phyloP scores from a whole-genome alignment of 495 filamentous ascomycete genomes.

The Aspergillus bridgeri region DNA sequence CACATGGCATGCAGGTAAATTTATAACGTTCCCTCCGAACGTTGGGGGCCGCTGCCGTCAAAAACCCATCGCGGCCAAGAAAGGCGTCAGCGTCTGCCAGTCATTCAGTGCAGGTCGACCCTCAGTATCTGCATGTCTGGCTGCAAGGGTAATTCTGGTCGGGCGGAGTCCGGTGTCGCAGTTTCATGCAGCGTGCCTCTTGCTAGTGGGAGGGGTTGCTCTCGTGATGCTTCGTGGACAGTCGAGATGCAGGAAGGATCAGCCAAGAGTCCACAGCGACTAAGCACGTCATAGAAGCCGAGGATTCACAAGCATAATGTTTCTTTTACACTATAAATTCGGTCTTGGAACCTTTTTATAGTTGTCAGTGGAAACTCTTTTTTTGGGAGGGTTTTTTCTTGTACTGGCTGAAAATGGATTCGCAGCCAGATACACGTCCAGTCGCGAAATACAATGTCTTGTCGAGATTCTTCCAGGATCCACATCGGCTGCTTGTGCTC shows the following conservation, averaged over 20 bases:
- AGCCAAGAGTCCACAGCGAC: not conserved
- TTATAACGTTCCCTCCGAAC: not conserved
- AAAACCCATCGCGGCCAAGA: slow-evolving; percentile 7
- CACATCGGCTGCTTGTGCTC: not conserved
- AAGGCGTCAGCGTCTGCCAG: slow-evolving; percentile 6
- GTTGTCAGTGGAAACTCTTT: no score
- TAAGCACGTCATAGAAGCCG: not conserved
- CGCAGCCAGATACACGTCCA: not conserved
- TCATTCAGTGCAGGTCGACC: not conserved
- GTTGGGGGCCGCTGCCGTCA: not conserved
- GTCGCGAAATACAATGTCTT: not conserved
- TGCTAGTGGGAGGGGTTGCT: not conserved
- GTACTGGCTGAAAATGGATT: not conserved
- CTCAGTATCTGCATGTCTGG: not conserved
- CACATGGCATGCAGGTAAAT: not conserved
- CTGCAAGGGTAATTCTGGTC: not conserved
- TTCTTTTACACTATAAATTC: not conserved
- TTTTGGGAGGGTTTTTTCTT: not conserved
- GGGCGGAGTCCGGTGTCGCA: not conserved
- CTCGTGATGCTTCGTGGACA: not conserved
- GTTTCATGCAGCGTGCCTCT: not conserved
- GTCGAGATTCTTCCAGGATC: not conserved
- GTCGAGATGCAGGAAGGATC: not conserved
- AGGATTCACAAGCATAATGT: not conserved
- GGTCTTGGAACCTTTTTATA: not conserved